Evolutionary conservation across 1,284 basidiomycete species (phyloP).

Genomic region (Xerocomus nothofagi): DNA sequence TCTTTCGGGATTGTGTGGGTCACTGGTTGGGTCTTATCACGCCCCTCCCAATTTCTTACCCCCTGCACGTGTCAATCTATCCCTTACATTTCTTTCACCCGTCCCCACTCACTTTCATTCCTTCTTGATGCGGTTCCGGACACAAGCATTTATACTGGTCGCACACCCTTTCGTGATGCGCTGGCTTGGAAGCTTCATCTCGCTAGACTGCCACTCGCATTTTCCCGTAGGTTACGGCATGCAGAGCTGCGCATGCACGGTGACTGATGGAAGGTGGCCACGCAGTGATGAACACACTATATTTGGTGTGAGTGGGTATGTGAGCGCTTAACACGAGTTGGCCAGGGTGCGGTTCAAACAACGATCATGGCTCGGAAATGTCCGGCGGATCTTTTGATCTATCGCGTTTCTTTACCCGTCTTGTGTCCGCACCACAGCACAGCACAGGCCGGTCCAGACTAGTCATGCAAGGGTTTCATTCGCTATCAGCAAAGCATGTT

Average conservation of each 20-base stretch:
- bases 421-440: conserved; percentile 23
- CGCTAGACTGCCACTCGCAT: conserved; percentile 18
- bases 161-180: conserved; percentile 11
- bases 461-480: conserved; percentile 16
- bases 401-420: conserved; percentile 13
- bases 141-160: conserved; percentile 6
- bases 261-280: conserved; percentile 34
- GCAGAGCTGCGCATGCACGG: conserved; percentile 23
- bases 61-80: conserved; percentile 6
- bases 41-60: conserved; percentile 5
- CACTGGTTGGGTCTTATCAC: conserved; percentile 3
- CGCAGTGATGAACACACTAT: conserved; percentile 24
- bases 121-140: conserved; percentile 16
- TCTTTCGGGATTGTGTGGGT: conserved; percentile 16
- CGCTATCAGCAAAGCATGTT: conserved; percentile 14
- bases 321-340: conserved; percentile 19
- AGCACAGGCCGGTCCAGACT: conserved; percentile 13
- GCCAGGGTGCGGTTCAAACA: conserved; percentile 15
- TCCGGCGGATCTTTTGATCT: conserved; percentile 27
- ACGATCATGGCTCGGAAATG: conserved; percentile 26
- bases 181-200: conserved; percentile 16
- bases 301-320: conserved; percentile 13
- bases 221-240: conserved; percentile 31
- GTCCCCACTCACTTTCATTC: conserved; percentile 10
- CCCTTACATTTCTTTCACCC: conserved; percentile 1